Evolutionary conservation across 768 basidiomycete species (phyloP).

Genomic region (Tephrocybe sp.): DNA sequence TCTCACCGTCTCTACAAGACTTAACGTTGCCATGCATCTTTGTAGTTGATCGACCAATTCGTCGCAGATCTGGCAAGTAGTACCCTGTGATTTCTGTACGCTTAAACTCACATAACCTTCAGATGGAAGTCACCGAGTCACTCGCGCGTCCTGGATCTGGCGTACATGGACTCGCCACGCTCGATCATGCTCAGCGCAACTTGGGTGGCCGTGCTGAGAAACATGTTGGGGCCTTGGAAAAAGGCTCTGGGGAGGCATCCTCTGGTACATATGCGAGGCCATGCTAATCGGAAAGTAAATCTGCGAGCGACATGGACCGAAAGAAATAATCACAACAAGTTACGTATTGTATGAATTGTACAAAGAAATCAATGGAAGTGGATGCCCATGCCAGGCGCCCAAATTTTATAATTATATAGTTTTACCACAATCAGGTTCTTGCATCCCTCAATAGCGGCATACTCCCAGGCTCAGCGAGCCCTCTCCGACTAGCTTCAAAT

Average conservation of each 20-base stretch:
- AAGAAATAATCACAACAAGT: too few relatives aligned
- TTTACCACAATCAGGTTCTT: slow-evolving; percentile 3
- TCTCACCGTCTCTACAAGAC: too few relatives aligned
- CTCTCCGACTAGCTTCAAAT: slow-evolving; percentile 5
- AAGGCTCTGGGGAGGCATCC: slow-evolving; percentile 42
- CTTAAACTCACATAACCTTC: background rate
- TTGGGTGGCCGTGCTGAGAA: slow-evolving; percentile 33
- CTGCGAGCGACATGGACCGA: too few relatives aligned
- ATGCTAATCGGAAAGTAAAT: slow-evolving; percentile 44
- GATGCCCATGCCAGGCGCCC: too few relatives aligned
- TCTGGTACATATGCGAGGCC: slow-evolving; percentile 69
- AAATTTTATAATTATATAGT: too few relatives aligned
- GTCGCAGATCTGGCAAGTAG: slow-evolving; percentile 62
- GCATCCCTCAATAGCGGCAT: slow-evolving; percentile 19
- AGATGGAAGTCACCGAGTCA: slow-evolving; percentile 66
- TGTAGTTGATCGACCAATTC: slow-evolving; percentile 60
- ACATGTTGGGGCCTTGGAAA: slow-evolving; percentile 42
- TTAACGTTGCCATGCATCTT: slow-evolving; percentile 47
- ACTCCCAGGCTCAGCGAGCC: slow-evolving; percentile 18
- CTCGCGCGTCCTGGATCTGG: slow-evolving; percentile 47
- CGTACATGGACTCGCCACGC: slow-evolving; percentile 46
- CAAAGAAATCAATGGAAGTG: too few relatives aligned
- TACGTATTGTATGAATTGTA: too few relatives aligned
- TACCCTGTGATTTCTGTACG: background rate
- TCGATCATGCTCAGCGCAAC: slow-evolving; percentile 28